Evolutionary conservation across 2,329 filamentous ascomycete species (phyloP).

Genomic region (Dryadomyces quercus-mongolicae): DNA sequence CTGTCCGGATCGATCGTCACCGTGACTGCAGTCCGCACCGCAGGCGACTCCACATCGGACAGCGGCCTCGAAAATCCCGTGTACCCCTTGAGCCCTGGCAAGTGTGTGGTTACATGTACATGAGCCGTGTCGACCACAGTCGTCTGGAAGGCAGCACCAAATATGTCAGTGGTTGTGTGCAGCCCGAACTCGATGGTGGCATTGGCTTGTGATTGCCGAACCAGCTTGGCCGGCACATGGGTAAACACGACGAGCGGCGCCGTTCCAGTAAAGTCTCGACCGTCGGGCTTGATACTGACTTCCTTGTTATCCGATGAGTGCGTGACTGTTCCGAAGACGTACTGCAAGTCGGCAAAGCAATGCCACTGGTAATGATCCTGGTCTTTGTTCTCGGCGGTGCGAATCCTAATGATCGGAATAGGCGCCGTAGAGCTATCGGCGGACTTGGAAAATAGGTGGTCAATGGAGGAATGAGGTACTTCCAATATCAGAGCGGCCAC

Average conservation of each 20-base stretch:
- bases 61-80: constrained; percentile 13
- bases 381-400: constrained; percentile 4
- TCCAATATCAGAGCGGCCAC: constrained; percentile 20
- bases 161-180: constrained; percentile 10
- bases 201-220: constrained; percentile 21
- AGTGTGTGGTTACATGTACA: constrained; percentile 25
- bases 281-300: constrained; percentile 20
- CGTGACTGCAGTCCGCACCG: constrained; percentile 13
- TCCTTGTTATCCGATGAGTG: constrained; percentile 13
- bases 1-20: constrained; percentile 18
- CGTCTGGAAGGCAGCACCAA: constrained; percentile 14
- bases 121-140: constrained; percentile 15
- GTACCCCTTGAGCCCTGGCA: constrained; percentile 22
- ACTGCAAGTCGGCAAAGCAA: constrained; percentile 26
- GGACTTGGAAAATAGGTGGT: constrained; percentile 15
- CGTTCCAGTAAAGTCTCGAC: constrained; percentile 24
- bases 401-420: not conserved
- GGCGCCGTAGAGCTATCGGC: not conserved
- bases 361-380: constrained; percentile 8
- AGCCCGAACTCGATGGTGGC: constrained; percentile 13
- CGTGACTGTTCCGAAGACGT: constrained; percentile 26
- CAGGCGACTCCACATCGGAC: too few species aligned
- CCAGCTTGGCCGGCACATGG: constrained; percentile 22
- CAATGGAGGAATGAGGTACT: constrained; percentile 19
- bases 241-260: constrained; percentile 29